These are phyloP conservation scores for Wickerhamomyces chambardii DNA, from an alignment of 805 yeast species.

Conservation along the genomic window DNA sequence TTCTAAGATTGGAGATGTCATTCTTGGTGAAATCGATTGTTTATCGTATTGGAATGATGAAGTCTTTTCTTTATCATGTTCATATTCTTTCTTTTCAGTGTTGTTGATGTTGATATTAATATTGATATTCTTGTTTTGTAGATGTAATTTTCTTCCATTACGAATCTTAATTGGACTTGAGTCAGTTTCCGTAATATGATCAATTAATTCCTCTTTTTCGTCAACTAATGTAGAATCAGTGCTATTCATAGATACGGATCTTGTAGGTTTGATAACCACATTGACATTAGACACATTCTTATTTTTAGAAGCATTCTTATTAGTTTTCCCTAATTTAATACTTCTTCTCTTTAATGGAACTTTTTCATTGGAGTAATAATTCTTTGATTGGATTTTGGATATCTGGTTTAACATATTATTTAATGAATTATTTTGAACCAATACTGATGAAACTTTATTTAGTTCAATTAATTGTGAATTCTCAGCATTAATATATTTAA, in stretches of 20 bases:
- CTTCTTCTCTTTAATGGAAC: slow-evolving; percentile 11
- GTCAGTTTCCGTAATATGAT: too few species aligned
- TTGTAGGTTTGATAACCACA: background rate
- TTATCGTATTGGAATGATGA: too few species aligned
- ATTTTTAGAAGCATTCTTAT: too few species aligned
- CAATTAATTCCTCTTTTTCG: too few species aligned
- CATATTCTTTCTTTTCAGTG: too few species aligned
- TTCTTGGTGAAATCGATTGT: background rate
- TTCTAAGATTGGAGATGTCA: background rate
- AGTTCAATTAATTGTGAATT: slow-evolving; percentile 15
- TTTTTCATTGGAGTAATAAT: slow-evolving; percentile 13
- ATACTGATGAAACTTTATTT: slow-evolving; percentile 3
- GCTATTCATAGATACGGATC: slow-evolving; percentile 9
- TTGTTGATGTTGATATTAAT: background rate
- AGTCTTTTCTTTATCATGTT: too few species aligned
- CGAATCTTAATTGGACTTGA: too few species aligned
- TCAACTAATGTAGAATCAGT: slow-evolving; percentile 12
- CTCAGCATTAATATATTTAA: slow-evolving; percentile 9
- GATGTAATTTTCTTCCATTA: too few species aligned
- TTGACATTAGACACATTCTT: background rate
- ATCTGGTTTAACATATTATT: slow-evolving; percentile 14
- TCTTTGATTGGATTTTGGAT: slow-evolving; percentile 16
- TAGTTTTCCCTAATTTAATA: slow-evolving; percentile 13
- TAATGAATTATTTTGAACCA: slow-evolving; percentile 2
- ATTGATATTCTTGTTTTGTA: too few species aligned